Base-by-base conservation (phyloP, 352 stramenopile species). In the Phytophthora pinifolia region DNA sequence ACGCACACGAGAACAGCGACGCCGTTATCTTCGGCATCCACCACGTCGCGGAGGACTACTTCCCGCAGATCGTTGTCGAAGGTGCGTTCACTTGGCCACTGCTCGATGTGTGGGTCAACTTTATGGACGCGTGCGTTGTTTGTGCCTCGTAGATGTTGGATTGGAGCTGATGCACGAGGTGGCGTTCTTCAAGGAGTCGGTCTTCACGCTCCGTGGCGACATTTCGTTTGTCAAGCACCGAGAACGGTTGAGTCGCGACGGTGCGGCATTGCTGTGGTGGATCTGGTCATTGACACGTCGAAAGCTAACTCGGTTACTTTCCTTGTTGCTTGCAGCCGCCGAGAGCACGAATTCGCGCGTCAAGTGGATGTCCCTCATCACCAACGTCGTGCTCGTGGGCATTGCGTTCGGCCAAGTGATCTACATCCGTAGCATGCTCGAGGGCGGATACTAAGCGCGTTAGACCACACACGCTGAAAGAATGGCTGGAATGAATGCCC, bases 141-240 rank as follows among this genome's bases (percentile, higher is more conserved):
- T 34, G 13, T 18, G 30, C 27, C 10, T 25, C 46, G n/a, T 18
- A 86, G 83, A 93, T 39, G 54, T 89, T 33, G 83, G 83, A 7
- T 63, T 93, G 32, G 79, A 93, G 27, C 64, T 93, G 36, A 93
- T 93, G 83, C 83, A 76, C 31, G 83, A 91, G 55, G 72, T 93
- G 9, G 79, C 73, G 22, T 83, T 73, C 67, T 93, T 93, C 41
- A 83, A 91, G 51, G 76, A 90, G 59, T 74, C 68, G 4, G 82
- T 94, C 29, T 92, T 92, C 55, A 83, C 73, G 25, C 72, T 94
- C 6, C 67, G 70, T 47, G 81, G 84, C 43, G 82, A 92, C 43
- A 86, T 94, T 57, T 83, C 80, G 15, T 89, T 89, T 62, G 79
- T 94, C 27, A 85, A 82, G 46, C 81, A 91, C 50, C 77, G 75